Evolutionary conservation across 2,329 filamentous ascomycete genomes (phyloP).

Genomic region (Rutstroemia sydowiana): DNA sequence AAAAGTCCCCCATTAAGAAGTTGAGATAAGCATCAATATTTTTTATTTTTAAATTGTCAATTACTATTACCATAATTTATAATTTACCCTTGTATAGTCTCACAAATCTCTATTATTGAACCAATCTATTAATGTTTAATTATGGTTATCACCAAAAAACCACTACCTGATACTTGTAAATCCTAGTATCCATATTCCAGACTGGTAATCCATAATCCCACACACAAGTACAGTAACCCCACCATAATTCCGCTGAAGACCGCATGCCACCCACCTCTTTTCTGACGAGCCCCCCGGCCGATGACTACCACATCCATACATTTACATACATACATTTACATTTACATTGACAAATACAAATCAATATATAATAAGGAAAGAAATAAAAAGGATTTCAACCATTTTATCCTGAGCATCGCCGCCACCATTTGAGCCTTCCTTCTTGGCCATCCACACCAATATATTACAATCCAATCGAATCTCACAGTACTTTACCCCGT

Average conservation of each 20-base stretch:
- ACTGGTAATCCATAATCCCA: not conserved
- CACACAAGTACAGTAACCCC: not conserved
- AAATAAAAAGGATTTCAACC: not conserved
- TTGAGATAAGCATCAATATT: no score
- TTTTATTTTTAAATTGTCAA: no score
- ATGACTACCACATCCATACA: not conserved
- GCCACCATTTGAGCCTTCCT: not conserved
- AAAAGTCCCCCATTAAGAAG: no score
- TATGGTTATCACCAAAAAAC: no score
- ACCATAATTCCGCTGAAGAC: not conserved
- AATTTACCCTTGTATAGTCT: no score
- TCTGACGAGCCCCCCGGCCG: no score
- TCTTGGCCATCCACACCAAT: not conserved
- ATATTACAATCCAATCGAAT: not conserved
- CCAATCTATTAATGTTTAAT: no score
- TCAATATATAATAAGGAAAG: no score
- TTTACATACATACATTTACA: not conserved
- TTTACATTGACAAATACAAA: not conserved
- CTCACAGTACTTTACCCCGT: not conserved
- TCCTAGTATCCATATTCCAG: no score
- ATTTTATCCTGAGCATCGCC: not conserved
- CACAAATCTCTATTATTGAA: no score
- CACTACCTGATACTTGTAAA: no score
- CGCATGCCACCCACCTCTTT: not conserved
- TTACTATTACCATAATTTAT: no score